Conservation (phyloP, 305 asterid species). For the Fraxinus xanthoxyloides region DNA sequence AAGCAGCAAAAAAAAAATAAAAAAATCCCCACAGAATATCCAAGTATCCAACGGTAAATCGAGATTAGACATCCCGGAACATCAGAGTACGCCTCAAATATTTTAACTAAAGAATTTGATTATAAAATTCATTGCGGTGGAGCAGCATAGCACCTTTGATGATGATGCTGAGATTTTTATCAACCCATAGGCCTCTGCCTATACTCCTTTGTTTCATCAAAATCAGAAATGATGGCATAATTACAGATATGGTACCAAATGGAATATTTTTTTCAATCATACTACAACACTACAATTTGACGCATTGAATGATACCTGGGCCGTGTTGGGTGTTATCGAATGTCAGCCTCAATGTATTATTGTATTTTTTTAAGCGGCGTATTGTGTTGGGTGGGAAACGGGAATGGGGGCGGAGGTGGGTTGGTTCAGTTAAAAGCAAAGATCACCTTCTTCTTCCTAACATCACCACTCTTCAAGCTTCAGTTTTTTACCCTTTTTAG, state of each 20-base stretch:
- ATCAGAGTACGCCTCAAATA: neutral
- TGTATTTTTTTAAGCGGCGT: no score
- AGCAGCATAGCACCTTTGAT: neutral
- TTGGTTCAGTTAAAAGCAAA: constrained; percentile 25
- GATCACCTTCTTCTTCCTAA: constrained; percentile 24
- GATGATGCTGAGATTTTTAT: neutral
- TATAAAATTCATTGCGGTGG: neutral
- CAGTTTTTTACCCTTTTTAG: constrained; percentile 18
- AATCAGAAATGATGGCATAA: constrained; percentile 23
- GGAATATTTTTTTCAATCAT: constrained; percentile 12
- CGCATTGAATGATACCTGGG: no score
- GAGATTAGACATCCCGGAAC: neutral
- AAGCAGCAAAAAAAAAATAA: neutral
- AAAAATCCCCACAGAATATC: neutral
- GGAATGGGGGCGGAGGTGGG: constrained; percentile 18
- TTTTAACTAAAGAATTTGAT: neutral
- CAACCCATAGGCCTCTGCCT: constrained; percentile 6
- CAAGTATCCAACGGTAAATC: neutral
- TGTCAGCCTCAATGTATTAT: no score
- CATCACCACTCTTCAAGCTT: constrained; percentile 30
- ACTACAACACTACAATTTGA: no score
- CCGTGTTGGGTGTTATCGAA: neutral
- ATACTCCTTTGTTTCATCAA: constrained; percentile 28
- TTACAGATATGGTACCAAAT: constrained; percentile 15
- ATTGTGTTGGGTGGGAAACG: neutral